Percentiles rank a stretch among this genome's conserved stretches.
Evolutionary conservation across 345 rosid species (phyloP).

Genomic region (Passiflora organensis): DNA sequence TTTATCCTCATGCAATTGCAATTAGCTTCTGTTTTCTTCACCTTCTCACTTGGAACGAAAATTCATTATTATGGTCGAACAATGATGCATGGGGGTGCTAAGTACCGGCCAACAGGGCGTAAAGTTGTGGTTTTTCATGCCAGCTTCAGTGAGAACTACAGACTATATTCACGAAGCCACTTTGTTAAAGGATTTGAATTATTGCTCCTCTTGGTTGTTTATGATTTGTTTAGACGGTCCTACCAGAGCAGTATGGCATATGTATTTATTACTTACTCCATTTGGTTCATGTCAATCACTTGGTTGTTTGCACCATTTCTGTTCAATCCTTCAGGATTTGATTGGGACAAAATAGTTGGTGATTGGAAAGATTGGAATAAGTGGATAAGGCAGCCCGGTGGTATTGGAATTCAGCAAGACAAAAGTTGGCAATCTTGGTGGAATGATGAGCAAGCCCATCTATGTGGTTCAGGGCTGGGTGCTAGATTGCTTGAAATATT

Average conservation of each 20-base stretch:
- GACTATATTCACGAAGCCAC: slow-evolving; percentile 92
- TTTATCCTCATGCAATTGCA: slow-evolving; percentile 96
- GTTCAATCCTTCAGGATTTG: slow-evolving; percentile 86
- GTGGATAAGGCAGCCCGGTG: slow-evolving; percentile 95
- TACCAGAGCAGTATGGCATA: slow-evolving; percentile 84
- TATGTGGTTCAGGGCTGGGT: slow-evolving; percentile 61
- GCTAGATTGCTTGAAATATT: slow-evolving; percentile 70
- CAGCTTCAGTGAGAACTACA: slow-evolving; percentile 81
- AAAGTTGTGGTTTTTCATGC: slow-evolving; percentile 92
- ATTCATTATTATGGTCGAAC: slow-evolving; percentile 88
- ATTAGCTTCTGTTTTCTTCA: slow-evolving; percentile 92
- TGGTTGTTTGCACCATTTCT: slow-evolving; percentile 95
- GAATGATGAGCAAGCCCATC: slow-evolving; percentile 85
- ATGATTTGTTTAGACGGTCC: slow-evolving; percentile 77
- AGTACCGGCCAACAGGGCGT: slow-evolving; percentile 90
- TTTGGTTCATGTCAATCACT: slow-evolving; percentile 94
- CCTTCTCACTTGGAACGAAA: slow-evolving; percentile 93
- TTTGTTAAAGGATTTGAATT: slow-evolving; percentile 92
- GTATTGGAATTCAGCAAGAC: slow-evolving; percentile 87
- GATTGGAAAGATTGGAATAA: slow-evolving; percentile 98
- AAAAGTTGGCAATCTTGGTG: slow-evolving; percentile 99
- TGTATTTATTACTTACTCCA: slow-evolving; percentile 72
- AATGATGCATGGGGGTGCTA: slow-evolving; percentile 86
- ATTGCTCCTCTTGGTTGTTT: slow-evolving; percentile 63
- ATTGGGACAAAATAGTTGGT: slow-evolving; percentile 85